Evolutionary conservation across 257 asterid species (phyloP).

Genomic region (Solanum sejunctum): DNA sequence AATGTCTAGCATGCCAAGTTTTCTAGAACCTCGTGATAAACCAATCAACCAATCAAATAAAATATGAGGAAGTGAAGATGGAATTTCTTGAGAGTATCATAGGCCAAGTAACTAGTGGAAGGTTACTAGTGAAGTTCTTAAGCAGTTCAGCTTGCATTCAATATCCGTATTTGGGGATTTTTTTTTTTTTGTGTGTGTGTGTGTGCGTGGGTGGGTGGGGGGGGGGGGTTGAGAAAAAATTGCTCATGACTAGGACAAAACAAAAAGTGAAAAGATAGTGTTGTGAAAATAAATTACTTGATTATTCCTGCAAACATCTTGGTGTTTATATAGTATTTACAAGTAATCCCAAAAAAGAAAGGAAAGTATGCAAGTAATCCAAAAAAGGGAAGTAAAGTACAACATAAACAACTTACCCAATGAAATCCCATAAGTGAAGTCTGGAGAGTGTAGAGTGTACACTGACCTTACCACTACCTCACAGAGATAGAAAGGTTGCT

Average conservation of each 20-base stretch:
- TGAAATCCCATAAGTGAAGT: too few species aligned
- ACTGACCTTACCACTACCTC: too few species aligned
- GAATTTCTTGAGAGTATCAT: neutral
- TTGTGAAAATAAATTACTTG: neutral
- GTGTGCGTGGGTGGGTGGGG: too few species aligned
- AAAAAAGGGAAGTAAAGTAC: neutral
- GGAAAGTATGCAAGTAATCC: neutral
- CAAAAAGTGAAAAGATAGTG: neutral
- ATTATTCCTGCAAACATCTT: neutral
- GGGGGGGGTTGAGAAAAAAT: neutral
- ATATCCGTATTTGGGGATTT: neutral
- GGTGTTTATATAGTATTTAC: neutral
- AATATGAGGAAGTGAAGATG: neutral
- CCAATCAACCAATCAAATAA: neutral
- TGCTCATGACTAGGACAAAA: neutral
- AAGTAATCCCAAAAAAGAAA: neutral
- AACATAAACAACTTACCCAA: too few species aligned
- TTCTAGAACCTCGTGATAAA: neutral
- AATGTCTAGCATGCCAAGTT: neutral
- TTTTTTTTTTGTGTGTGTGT: too few species aligned
- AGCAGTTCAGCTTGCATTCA: neutral
- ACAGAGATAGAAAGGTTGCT: too few species aligned
- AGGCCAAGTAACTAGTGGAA: neutral
- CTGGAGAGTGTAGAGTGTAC: too few species aligned
- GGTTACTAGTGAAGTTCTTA: neutral